Evolutionary conservation across 495 filamentous ascomycete genomes (phyloP), one percentile per base, ranked within the genome.

Genomic region (Bacidia gigantensis): DNA sequence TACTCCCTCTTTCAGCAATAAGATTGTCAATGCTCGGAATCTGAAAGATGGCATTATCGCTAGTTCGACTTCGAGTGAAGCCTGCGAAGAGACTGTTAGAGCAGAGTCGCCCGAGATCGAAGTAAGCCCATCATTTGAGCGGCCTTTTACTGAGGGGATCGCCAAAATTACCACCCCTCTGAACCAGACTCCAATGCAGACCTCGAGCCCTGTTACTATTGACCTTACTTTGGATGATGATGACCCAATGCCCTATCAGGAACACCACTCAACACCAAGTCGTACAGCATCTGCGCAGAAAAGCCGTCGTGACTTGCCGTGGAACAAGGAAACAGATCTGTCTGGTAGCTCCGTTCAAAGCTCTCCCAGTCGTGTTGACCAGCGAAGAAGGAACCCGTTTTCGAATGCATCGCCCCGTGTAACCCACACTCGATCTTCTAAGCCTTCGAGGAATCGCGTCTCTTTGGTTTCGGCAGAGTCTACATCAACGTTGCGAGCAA

Each of bases 21-120:
- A 41, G n/a, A 47, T 62, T 26, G 23, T 62, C 18, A 54, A 23
- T 25, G 42, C 43, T 18, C 35, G 39, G 14, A 59, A 45, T 35
- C 23, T 62, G 23, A 24, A 45, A 14, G 54, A 55, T 3, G 54
- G 23, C 11, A 26, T 59, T 9, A 38, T n/a, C 3, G 17, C 47
- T 10, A 17, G n/a, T 38, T n/a, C 14, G 22, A n/a, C 18, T 14
- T 18, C 20, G 3, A 17, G 14, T 11, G 47, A 32, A 38, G 14
- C 11, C 32, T 9, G 20, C 47, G 18, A 3, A 21, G 7, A 32
- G 22, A 11, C 26, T 20, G 47, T 29, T 14, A 32, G 26, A 22
- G 26, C 23, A 35, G 26, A 21, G 10, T 50, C 47, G 11, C 47
- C 47, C 0, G 11, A 35, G n/a, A 38, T 38, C 22, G 20, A 26